Conservation (phyloP, 331 rosid species). For the Phaseolus coccineus region DNA sequence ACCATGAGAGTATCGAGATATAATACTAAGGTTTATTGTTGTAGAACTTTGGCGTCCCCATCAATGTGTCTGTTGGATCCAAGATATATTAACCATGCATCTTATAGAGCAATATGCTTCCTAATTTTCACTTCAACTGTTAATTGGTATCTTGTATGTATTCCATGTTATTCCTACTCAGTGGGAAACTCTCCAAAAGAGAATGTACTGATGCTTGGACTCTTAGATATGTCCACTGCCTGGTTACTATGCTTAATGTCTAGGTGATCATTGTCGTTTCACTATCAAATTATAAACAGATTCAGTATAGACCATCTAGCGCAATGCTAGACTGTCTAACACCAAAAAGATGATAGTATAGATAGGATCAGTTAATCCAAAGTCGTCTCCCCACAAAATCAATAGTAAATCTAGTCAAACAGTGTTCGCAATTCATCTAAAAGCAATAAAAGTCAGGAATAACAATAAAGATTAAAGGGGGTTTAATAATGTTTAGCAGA, state of each 20-base stretch:
- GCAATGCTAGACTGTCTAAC: no score
- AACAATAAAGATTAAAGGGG: no score
- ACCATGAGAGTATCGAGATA: background rate
- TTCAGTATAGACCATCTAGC: no score
- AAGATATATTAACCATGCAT: constrained; percentile 4
- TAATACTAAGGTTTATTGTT: background rate
- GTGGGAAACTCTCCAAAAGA: background rate
- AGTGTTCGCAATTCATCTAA: no score
- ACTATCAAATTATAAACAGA: no score
- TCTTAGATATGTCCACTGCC: background rate
- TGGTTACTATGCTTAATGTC: background rate
- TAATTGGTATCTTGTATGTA: background rate
- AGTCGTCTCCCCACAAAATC: no score
- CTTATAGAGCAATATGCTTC: background rate
- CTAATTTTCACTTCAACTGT: background rate
- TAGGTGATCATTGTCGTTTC: no score
- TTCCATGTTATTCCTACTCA: background rate
- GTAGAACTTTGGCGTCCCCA: background rate
- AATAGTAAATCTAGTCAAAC: no score
- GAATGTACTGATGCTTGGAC: background rate
- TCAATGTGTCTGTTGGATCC: constrained; percentile 1
- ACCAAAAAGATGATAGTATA: no score
- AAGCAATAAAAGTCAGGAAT: no score
- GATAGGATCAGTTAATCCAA: no score
- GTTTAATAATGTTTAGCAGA: no score